These are phyloP conservation scores for Lathyrus tuberosus DNA, from an alignment of 306 rosid genomes.

Conservation along the genomic window DNA sequence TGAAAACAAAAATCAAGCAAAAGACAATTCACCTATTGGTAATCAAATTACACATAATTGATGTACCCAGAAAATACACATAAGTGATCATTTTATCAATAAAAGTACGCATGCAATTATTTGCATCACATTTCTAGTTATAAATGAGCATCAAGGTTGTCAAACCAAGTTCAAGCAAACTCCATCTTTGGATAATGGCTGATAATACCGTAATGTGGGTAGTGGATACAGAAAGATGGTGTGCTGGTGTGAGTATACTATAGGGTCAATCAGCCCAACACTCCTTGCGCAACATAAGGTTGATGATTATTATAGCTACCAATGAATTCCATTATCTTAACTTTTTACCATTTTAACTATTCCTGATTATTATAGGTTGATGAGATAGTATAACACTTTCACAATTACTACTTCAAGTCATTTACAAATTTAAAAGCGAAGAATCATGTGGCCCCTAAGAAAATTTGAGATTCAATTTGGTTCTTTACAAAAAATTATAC, in stretches of 20 bases:
- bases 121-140: constrained; percentile 25
- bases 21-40: constrained; percentile 25
- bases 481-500: too few species aligned
- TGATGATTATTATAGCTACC: neutral
- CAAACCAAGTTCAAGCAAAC: constrained; percentile 20
- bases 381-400: neutral
- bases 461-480: too few species aligned
- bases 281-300: neutral
- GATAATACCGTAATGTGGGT: constrained; percentile 1
- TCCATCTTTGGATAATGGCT: constrained; percentile 9
- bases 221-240: neutral
- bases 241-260: neutral
- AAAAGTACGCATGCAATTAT: neutral
- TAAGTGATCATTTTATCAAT: neutral
- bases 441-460: too few species aligned
- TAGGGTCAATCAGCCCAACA: neutral
- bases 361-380: too few species aligned
- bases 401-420: neutral
- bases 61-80: too few species aligned
- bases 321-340: constrained; percentile 4
- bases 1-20: constrained; percentile 24
- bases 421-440: neutral
- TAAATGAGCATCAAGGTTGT: constrained; percentile 27
- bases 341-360: neutral
- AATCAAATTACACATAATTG: neutral